Conservation (phyloP, 805 yeast species). For the Yamadazyma nakazawae region DNA sequence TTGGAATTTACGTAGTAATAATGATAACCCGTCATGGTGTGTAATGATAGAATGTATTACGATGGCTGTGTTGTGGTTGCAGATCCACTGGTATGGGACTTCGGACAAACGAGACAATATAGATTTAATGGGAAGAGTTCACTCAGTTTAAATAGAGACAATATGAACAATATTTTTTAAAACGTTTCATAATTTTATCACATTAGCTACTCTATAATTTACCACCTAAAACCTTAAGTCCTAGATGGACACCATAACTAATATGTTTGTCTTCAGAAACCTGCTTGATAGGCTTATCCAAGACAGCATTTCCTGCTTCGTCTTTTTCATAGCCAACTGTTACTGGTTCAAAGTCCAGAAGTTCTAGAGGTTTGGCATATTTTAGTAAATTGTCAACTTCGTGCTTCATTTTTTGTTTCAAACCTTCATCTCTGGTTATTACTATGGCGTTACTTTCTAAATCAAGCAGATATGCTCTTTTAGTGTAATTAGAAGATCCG, state of each 20-base stretch:
- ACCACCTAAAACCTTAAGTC: constrained; percentile 61
- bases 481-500: constrained; percentile 93
- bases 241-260: constrained; percentile 59
- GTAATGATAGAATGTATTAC: neutral
- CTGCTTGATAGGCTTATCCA: constrained; percentile 12
- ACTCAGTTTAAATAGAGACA: neutral
- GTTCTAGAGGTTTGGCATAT: constrained; percentile 49
- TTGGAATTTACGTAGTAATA: neutral
- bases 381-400: constrained; percentile 63
- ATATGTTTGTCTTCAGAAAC: constrained; percentile 58
- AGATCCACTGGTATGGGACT: neutral
- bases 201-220: constrained; percentile 31
- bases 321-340: constrained; percentile 14
- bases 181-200: too few species aligned
- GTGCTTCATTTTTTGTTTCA: constrained; percentile 52
- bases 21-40: neutral
- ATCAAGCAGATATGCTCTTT: constrained; percentile 83
- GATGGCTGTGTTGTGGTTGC: neutral
- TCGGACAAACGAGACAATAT: neutral
- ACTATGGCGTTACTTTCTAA: constrained; percentile 84
- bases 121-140: neutral
- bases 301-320: constrained; percentile 14
- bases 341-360: constrained; percentile 56
- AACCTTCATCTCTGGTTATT: constrained; percentile 60
- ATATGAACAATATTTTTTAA: neutral